Evolutionary conservation across 371 early-diverging fungal species (phyloP).

Genomic region (Mortierella sp.): DNA sequence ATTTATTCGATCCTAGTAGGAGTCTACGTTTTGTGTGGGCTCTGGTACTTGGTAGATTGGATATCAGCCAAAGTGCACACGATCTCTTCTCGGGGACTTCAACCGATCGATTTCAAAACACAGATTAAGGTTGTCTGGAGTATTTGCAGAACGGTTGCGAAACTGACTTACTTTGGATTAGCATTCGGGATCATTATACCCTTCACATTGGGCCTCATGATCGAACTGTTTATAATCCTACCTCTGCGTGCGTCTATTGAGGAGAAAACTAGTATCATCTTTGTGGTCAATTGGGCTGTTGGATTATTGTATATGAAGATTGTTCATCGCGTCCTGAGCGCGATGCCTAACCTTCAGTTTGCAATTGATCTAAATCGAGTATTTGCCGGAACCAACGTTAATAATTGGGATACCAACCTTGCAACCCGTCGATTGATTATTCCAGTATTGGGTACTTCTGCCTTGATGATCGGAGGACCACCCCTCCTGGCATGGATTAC

Average conservation of each 20-base stretch:
- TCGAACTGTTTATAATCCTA: constrained; percentile 40
- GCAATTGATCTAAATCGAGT: constrained; percentile 24
- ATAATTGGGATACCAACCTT: constrained; percentile 30
- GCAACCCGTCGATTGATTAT: constrained; percentile 31
- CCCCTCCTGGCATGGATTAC: constrained; percentile 12
- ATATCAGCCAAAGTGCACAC: neutral
- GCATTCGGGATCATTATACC: constrained; percentile 35
- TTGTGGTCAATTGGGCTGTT: constrained; percentile 42
- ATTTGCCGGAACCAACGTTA: constrained; percentile 26
- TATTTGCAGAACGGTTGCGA: neutral
- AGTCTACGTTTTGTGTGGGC: constrained; percentile 22
- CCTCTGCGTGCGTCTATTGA: constrained; percentile 25
- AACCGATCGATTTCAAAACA: constrained; percentile 18
- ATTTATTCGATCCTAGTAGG: constrained; percentile 32
- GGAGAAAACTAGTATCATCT: constrained; percentile 18
- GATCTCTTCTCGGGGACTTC: constrained; percentile 9
- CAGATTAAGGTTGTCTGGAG: constrained; percentile 13
- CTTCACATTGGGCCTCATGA: constrained; percentile 26
- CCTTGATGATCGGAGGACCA: constrained; percentile 14
- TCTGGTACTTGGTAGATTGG: constrained; percentile 26
- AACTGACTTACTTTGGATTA: constrained; percentile 27
- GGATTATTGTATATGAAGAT: constrained; percentile 38
- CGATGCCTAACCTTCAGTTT: constrained; percentile 28
- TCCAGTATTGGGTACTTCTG: constrained; percentile 16
- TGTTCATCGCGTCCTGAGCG: constrained; percentile 26